Base-by-base conservation (phyloP, 1,139 yeast species). In the Debaryomyces nepalensis region DNA sequence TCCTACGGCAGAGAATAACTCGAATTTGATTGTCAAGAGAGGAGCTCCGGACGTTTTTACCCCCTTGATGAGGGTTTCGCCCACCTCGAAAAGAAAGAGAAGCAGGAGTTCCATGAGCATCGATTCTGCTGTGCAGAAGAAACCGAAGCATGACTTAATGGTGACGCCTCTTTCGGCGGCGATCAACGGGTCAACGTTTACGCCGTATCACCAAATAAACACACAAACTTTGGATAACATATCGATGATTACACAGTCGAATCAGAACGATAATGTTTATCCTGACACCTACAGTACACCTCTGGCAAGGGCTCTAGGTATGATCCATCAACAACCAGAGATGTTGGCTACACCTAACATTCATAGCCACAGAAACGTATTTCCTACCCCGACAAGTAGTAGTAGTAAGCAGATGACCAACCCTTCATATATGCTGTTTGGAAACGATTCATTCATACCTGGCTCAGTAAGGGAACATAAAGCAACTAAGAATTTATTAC, bases 21-120 rank as follows among this genome's bases (percentile, higher is more conserved):
- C 69, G 32, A 69, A 69, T 47, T 64, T 68, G 49, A 67, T 68
- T 41, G 68, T 71, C 33, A 68, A 64, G 48, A 56, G 67, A 44
- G 78, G 78, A 8, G 73, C 71, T 22, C 79, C 79, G 6, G 77
- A 73, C 49, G 62, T 69, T 39, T 71, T 67, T 55, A 73, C 76
- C 4, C 78, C 79, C 0, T 57, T 74, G 43, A 72, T 73, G 77
- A 61, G 73, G 52, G 78, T 73, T 3, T 63, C 70, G 24, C 78
- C 77, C 3, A 57, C 53, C 14, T 46, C 57, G 6, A 52, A 55
- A 37, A 33, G 43, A 16, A 52, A 51, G 34, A 54, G 49, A 29
- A 58, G 51, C 35, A 44, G 41, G 20, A 40, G 42, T 18, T 43
- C 49, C 30, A 43, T 45, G 29, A 44, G 49, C 37, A 15, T 35